These are phyloP conservation scores for Rhodotorula sp. DNA, from an alignment of 1,284 basidiomycete genomes.

Conservation along the genomic window DNA sequence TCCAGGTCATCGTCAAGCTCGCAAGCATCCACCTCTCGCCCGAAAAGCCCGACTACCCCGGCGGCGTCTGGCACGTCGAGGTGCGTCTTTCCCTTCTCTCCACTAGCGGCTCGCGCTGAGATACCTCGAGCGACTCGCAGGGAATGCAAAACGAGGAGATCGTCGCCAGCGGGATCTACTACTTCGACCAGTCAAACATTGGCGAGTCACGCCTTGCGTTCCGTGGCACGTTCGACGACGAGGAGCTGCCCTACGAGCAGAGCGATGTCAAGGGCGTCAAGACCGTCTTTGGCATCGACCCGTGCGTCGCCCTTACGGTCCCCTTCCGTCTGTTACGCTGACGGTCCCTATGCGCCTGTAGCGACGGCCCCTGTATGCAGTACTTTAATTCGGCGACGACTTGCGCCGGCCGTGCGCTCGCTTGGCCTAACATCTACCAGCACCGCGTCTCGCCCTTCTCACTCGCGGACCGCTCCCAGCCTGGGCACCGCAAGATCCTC, in stretches of 20 bases:
- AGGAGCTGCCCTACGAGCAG: constrained; percentile 7
- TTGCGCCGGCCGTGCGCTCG: constrained; percentile 53
- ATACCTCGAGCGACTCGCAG: neutral
- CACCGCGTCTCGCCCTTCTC: constrained; percentile 56
- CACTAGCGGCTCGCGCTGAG: neutral
- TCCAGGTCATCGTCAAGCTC: constrained; percentile 58
- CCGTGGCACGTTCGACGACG: constrained; percentile 16
- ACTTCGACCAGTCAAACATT: constrained; percentile 45
- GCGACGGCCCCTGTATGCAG: constrained; percentile 43
- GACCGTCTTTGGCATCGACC: constrained; percentile 11
- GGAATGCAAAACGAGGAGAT: constrained; percentile 62
- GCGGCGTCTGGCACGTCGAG: constrained; percentile 60
- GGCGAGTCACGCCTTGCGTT: constrained; percentile 29
- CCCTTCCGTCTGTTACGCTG: neutral
- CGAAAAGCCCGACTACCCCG: constrained; percentile 53
- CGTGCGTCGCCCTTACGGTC: constrained; percentile 2
- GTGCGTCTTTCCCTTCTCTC: neutral
- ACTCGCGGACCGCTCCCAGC: constrained; percentile 55
- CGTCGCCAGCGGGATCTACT: constrained; percentile 54
- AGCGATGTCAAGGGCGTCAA: constrained; percentile 9
- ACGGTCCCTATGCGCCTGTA: neutral
- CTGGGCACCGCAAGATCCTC: constrained; percentile 59
- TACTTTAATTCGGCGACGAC: constrained; percentile 53
- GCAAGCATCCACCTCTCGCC: constrained; percentile 58
- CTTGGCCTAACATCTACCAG: constrained; percentile 63